These are phyloP conservation scores for Ustilaginoidea virens DNA, from an alignment of 2,329 filamentous ascomycete genomes.

Conservation along the genomic window DNA sequence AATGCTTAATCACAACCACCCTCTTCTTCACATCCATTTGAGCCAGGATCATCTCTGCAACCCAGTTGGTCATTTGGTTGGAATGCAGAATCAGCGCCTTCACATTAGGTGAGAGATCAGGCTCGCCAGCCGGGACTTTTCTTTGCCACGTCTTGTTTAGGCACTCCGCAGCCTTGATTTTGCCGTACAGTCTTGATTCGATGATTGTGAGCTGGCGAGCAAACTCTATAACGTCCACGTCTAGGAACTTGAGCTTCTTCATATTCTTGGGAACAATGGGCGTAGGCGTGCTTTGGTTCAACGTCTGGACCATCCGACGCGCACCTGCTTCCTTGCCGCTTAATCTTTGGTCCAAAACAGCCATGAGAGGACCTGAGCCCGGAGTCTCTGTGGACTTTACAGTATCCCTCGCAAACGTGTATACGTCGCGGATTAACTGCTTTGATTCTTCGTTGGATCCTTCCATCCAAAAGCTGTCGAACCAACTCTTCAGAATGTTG, in stretches of 20 bases:
- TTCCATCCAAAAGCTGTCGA: constrained; percentile 99
- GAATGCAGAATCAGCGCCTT: constrained; percentile 95
- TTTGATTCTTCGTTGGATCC: constrained; percentile 70
- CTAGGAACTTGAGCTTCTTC: constrained; percentile 97
- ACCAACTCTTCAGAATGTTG: constrained; percentile 96
- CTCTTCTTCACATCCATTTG: constrained; percentile 91
- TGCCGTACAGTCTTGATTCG: constrained; percentile 84
- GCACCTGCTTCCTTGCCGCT: constrained; percentile 76
- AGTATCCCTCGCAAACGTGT: constrained; percentile 79
- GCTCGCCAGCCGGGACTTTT: constrained; percentile 67
- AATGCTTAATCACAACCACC: constrained; percentile 96
- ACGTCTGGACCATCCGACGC: constrained; percentile 73
- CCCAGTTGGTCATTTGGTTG: constrained; percentile 98
- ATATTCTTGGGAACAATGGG: constrained; percentile 97
- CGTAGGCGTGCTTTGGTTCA: constrained; percentile 66
- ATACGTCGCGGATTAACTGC: constrained; percentile 74
- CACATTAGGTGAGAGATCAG: constrained; percentile 82
- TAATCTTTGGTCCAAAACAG: constrained; percentile 75
- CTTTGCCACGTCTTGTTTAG: constrained; percentile 99
- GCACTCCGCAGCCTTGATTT: constrained; percentile 91
- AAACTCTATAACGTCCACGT: constrained; percentile 92
- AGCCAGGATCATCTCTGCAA: constrained; percentile 94
- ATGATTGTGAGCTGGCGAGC: constrained; percentile 96
- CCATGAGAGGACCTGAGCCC: constrained; percentile 70
- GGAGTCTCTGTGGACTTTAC: constrained; percentile 90